Evolutionary conservation across 1,284 basidiomycete genomes (phyloP).

Genomic region (Albatrellus sp.): DNA sequence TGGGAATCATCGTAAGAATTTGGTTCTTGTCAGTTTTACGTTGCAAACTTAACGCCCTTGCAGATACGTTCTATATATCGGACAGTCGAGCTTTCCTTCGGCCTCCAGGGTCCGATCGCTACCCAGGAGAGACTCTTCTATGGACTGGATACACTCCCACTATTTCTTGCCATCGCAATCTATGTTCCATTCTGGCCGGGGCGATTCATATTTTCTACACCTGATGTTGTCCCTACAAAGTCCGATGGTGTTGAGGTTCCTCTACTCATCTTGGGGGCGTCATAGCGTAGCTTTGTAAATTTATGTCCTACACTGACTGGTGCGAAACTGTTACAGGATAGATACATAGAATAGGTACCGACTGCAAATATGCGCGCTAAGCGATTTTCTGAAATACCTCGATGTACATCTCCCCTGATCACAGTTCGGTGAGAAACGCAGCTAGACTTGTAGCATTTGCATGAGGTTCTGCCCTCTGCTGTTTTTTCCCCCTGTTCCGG

Average conservation of each 20-base stretch:
- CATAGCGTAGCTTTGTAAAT: no score
- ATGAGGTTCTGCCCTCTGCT: conserved; percentile 19
- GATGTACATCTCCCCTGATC: not conserved
- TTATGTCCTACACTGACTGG: no score
- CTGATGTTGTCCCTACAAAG: no score
- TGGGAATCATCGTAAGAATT: conserved; percentile 45
- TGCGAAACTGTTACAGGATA: no score
- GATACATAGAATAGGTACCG: no score
- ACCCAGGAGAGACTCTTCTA: conserved; percentile 47
- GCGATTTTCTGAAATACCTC: no score
- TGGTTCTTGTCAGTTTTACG: not conserved
- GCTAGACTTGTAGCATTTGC: conserved; percentile 29
- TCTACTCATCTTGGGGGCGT: no score
- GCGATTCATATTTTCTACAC: conserved; percentile 31
- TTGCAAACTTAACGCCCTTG: not conserved
- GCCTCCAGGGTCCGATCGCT: conserved; percentile 47
- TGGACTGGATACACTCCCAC: conserved; percentile 51
- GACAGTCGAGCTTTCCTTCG: conserved; percentile 54
- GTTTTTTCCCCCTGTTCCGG: conserved; percentile 38
- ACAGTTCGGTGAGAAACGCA: conserved; percentile 42
- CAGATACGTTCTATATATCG: conserved; percentile 61
- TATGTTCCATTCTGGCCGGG: conserved; percentile 53
- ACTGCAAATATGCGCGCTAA: no score
- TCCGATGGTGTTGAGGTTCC: no score
- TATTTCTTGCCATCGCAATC: conserved; percentile 44